Base-by-base conservation (phyloP, 768 basidiomycete species). In the Pulveroboletus sp. region DNA sequence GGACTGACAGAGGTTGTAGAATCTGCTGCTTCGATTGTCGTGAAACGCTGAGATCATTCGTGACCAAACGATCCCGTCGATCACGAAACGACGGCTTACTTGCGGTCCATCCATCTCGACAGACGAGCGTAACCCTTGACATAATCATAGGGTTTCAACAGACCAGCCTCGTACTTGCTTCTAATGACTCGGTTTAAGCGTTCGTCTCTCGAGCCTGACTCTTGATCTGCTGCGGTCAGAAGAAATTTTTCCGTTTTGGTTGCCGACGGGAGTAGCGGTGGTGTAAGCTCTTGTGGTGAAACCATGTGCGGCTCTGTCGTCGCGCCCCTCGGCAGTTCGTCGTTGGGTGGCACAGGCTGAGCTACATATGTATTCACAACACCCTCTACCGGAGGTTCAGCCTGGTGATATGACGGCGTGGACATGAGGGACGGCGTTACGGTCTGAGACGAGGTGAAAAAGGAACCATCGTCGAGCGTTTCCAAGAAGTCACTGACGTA, bases 121-220 rank as follows among this genome's bases (percentile, higher is more conserved):
- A 97, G 69, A 51, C 94, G 75, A 13, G 91, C 87, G 60, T 97
- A 98, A 0, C 95, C 95, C 62, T 29, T 93, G 43, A 93, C 92
- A 58, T 97, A 96, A 68, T 97, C 94, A 61, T 95, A 96, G 4
- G 95, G 95, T 62, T 91, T 93, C 56, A 97, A 71, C 36, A 98
- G 68, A 0, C 94, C 95, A 3, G 95, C 95, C 63, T 98, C 94
- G 68, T 96, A 97, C 70, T 97, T 98, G 61, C 89, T 92, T 57
- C 88, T 80, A 57, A 97, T 98, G 56, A 97, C 95, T 50, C 89
- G 78, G 57, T 86, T 89, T 43, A 98, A 70, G 1, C 94, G 82
- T 57, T 95, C 90, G 58, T 94, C 89, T 36, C 95, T 76, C 20
- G 92, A 87, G 0, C 94, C 94, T 2, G 87, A 81, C 46, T 88